Percentiles rank a stretch among this genome's conserved stretches.
phyloP scores from a whole-genome alignment of 495 filamentous ascomycete genomes.

The Xylaria nigripes region DNA sequence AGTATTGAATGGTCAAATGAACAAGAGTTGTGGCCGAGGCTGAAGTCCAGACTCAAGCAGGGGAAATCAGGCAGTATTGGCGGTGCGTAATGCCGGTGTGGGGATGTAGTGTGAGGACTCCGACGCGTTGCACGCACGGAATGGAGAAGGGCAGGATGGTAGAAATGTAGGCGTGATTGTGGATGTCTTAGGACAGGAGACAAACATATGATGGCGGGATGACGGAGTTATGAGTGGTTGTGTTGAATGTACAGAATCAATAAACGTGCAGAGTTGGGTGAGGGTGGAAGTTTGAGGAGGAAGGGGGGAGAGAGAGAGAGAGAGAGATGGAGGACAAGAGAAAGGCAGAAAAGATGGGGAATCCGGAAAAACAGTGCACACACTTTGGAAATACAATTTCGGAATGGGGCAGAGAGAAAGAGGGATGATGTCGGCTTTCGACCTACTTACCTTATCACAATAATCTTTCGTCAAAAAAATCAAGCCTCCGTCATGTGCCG shows the following conservation, averaged over 20 bases:
- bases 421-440: neutral
- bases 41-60: neutral
- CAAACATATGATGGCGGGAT: neutral
- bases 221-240: neutral
- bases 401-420: neutral
- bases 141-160: neutral
- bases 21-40: neutral
- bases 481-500: neutral
- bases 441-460: neutral
- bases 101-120: neutral
- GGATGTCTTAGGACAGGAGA: neutral
- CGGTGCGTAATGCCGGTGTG: conserved; percentile 1
- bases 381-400: neutral
- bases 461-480: neutral
- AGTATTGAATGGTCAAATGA: neutral
- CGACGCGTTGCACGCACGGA: neutral
- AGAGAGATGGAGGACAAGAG: neutral
- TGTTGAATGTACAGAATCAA: neutral
- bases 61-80: conserved; percentile 1
- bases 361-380: neutral
- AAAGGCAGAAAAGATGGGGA: conserved; percentile 10
- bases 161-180: neutral
- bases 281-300: neutral
- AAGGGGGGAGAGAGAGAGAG: neutral
- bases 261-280: neutral